These are phyloP conservation scores for Aspergillus hortae DNA, from an alignment of 2,329 filamentous ascomycete species.

Conservation along the genomic window DNA sequence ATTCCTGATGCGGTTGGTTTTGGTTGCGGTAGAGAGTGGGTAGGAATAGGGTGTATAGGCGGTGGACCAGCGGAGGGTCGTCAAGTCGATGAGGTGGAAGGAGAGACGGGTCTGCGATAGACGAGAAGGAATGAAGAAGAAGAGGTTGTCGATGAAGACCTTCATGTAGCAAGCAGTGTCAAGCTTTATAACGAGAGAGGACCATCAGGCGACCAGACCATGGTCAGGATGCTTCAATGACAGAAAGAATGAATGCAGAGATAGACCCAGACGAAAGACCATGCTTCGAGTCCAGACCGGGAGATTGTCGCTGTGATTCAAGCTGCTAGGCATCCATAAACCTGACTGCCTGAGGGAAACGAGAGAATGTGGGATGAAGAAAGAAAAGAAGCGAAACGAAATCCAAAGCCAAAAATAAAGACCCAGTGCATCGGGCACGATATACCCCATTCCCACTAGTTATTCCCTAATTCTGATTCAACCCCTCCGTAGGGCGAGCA, in stretches of 20 bases:
- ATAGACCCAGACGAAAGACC: background rate
- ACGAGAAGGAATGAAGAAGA: slow-evolving; percentile 1
- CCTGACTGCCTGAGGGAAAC: background rate
- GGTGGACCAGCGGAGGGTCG: background rate
- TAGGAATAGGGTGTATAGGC: background rate
- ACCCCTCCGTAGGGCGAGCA: slow-evolving; percentile 7
- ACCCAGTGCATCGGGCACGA: slow-evolving; percentile 11
- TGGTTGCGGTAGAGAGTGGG: background rate
- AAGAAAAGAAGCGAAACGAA: background rate
- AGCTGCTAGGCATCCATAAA: slow-evolving; percentile 9
- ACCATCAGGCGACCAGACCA: slow-evolving; percentile 8
- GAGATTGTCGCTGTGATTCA: background rate
- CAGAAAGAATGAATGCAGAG: background rate
- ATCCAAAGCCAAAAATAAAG: slow-evolving; percentile 1
- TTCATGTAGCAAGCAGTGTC: background rate
- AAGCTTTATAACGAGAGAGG: slow-evolving; percentile 2
- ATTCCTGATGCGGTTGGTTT: slow-evolving; percentile 49
- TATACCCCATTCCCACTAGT: slow-evolving; percentile 6
- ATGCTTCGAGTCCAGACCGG: slow-evolving; percentile 1
- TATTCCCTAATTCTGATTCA: background rate
- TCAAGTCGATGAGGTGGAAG: background rate
- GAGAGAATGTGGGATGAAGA: background rate
- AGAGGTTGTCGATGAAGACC: background rate
- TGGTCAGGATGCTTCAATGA: background rate
- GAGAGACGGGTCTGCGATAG: slow-evolving; percentile 3